These are phyloP conservation scores for Candida alai DNA, from an alignment of 805 yeast genomes.

Conservation along the genomic window DNA sequence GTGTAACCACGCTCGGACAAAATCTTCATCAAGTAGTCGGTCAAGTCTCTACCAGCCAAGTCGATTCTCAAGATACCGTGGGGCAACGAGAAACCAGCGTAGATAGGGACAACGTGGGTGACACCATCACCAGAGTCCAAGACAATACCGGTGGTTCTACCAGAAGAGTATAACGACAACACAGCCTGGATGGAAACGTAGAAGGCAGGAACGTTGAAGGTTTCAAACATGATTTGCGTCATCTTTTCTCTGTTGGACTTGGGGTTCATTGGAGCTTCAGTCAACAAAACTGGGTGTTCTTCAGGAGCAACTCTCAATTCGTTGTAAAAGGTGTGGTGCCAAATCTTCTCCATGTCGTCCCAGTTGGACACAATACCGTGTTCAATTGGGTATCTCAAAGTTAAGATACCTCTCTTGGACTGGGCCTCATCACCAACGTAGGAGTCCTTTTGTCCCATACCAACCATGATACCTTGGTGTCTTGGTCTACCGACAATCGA, in stretches of 20 bases:
- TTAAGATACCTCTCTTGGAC: slow-evolving; percentile 99
- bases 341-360: slow-evolving; percentile 99
- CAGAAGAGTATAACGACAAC: slow-evolving; percentile 95
- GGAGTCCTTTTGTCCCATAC: slow-evolving; percentile 99
- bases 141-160: slow-evolving; percentile 99
- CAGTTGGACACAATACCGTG: slow-evolving; percentile 99
- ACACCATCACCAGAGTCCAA: slow-evolving; percentile 99
- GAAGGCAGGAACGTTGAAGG: slow-evolving; percentile 99
- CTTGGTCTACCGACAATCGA: slow-evolving; percentile 99
- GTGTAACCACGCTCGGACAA: slow-evolving; percentile 98
- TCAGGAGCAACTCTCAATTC: slow-evolving; percentile 99
- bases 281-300: slow-evolving; percentile 98
- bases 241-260: slow-evolving; percentile 99
- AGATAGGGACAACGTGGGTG: slow-evolving; percentile 99
- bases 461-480: slow-evolving; percentile 99
- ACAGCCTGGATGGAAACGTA: slow-evolving; percentile 99
- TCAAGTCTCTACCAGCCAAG: slow-evolving; percentile 99
- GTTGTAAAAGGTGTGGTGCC: slow-evolving; percentile 99
- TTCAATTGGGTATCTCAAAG: slow-evolving; percentile 98
- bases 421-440: slow-evolving; percentile 99
- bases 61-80: slow-evolving; percentile 98
- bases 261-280: slow-evolving; percentile 99
- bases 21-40: slow-evolving; percentile 98
- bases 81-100: slow-evolving; percentile 99
- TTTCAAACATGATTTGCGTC: slow-evolving; percentile 99